A percentile compares a stretch with the other conserved stretches of the same genome.
These are phyloP conservation scores for Huntiella abstrusa DNA, from an alignment of 2,329 filamentous ascomycete genomes.

Conservation along the genomic window DNA sequence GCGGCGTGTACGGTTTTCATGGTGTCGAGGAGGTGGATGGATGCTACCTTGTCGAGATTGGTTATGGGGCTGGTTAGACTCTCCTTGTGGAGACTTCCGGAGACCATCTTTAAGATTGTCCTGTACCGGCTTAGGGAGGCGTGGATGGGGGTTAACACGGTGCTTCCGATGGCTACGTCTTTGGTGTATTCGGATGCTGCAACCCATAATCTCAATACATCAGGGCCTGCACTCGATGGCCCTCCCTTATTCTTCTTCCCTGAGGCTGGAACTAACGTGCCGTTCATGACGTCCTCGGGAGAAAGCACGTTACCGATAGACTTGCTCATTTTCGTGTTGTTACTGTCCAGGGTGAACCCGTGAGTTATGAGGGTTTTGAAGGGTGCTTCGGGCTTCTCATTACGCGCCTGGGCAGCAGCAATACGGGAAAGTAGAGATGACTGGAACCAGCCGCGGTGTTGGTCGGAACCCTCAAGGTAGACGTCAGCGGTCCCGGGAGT, in stretches of 20 bases:
- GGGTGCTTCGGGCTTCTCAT: conserved; percentile 30
- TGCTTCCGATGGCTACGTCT: conserved; percentile 66
- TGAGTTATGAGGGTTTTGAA: conserved; percentile 88
- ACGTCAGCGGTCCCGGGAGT: conserved; percentile 48
- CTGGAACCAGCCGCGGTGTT: conserved; percentile 97
- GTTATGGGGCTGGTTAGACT: conserved; percentile 33
- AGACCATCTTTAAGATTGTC: conserved; percentile 74
- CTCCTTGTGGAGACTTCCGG: conserved; percentile 50
- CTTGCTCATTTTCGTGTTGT: conserved; percentile 98
- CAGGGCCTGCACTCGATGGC: conserved; percentile 39
- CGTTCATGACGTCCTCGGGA: conserved; percentile 69
- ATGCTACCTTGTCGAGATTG: conserved; percentile 52
- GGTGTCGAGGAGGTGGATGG: conserved; percentile 52
- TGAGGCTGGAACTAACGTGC: conserved; percentile 49
- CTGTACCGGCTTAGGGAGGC: conserved; percentile 69
- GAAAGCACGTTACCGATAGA: conserved; percentile 77
- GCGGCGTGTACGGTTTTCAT: conserved; percentile 45
- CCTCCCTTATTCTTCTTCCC: conserved; percentile 40
- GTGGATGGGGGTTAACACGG: conserved; percentile 60
- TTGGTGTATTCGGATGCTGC: conserved; percentile 81
- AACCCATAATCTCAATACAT: conserved; percentile 78
- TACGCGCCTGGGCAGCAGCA: conserved; percentile 22
- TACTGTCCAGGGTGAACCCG: conserved; percentile 75
- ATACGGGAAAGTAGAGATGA: conserved; percentile 80
- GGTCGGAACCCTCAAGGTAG: conserved; percentile 86